phyloP scores from a whole-genome alignment of 495 filamentous ascomycete species.

The Aspergillus saccharolyticus region DNA sequence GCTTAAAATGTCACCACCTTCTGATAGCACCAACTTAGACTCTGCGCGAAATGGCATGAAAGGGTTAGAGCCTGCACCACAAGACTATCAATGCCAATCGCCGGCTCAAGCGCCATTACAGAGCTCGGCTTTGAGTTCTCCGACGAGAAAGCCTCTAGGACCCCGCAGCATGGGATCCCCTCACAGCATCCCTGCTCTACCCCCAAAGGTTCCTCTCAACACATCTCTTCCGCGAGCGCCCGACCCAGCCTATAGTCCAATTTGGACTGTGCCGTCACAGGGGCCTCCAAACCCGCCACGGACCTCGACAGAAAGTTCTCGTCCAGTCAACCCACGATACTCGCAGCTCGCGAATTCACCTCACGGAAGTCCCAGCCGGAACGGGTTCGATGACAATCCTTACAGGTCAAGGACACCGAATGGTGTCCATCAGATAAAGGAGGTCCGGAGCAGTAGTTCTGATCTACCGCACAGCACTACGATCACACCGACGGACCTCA shows the following conservation, averaged over 20 bases:
- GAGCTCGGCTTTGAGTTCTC: slow-evolving; percentile 20
- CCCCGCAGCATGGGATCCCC: slow-evolving; percentile 54
- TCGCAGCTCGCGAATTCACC: slow-evolving; percentile 37
- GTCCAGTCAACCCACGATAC: slow-evolving; percentile 32
- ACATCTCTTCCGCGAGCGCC: slow-evolving; percentile 69
- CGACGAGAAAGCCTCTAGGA: slow-evolving; percentile 41
- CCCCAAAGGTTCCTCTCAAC: slow-evolving; percentile 53
- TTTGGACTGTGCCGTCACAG: slow-evolving; percentile 40
- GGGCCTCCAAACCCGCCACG: slow-evolving; percentile 46
- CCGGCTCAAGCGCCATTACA: slow-evolving; percentile 16
- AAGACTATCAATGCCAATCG: slow-evolving; percentile 27
- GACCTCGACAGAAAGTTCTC: slow-evolving; percentile 40
- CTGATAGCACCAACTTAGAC: slow-evolving; percentile 4
- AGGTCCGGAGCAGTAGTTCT: slow-evolving; percentile 35
- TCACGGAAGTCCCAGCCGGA: slow-evolving; percentile 34
- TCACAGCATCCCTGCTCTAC: slow-evolving; percentile 38
- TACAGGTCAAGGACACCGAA: slow-evolving; percentile 45
- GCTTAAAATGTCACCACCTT: slow-evolving; percentile 30
- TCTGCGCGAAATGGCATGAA: slow-evolving; percentile 13
- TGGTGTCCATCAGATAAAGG: slow-evolving; percentile 29
- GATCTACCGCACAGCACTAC: slow-evolving; percentile 56
- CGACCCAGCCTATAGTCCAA: slow-evolving; percentile 80
- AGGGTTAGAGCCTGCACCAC: slow-evolving; percentile 32
- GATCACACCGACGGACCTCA: slow-evolving; percentile 61
- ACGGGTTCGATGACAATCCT: slow-evolving; percentile 34